Percentiles rank a stretch among this genome's conserved stretches.
phyloP scores from a whole-genome alignment of 441 rosid genomes.

The Adansonia madagascariensis region DNA sequence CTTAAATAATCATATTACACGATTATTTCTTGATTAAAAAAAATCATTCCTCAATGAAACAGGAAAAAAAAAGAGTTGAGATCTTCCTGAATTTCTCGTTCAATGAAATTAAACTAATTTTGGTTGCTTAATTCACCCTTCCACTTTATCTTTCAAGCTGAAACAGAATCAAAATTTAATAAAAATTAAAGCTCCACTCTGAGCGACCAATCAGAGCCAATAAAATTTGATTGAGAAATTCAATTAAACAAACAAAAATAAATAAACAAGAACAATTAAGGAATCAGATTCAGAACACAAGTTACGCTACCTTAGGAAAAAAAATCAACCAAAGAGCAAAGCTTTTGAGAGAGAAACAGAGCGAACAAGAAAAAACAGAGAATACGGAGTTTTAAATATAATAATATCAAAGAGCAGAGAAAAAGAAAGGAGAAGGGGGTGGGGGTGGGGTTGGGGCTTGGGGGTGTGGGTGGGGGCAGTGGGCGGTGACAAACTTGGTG shows the following conservation, averaged over 20 bases:
- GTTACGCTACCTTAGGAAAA: slow-evolving; percentile 30
- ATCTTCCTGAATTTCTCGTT: background rate
- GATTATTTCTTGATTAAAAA: background rate
- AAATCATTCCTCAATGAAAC: background rate
- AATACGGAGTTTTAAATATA: slow-evolving; percentile 24
- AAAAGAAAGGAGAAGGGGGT: background rate
- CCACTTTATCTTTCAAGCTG: background rate
- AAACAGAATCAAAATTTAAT: background rate
- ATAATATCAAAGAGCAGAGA: slow-evolving; percentile 21
- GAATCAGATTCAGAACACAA: slow-evolving; percentile 16
- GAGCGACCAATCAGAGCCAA: background rate
- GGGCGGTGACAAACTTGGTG: slow-evolving; percentile 24
- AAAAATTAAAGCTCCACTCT: background rate
- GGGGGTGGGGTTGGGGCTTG: too few relatives aligned
- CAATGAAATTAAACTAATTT: background rate
- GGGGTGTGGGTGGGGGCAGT: slow-evolving; percentile 8
- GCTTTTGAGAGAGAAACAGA: slow-evolving; percentile 29
- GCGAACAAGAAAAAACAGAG: slow-evolving; percentile 25
- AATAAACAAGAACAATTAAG: background rate
- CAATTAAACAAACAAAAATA: background rate
- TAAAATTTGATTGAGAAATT: slow-evolving; percentile 13
- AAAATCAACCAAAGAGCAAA: slow-evolving; percentile 25
- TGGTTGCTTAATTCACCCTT: background rate
- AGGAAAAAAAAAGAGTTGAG: slow-evolving; percentile 3
- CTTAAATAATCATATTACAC: background rate